A percentile compares a stretch with the other conserved stretches of the same genome.
Conservation (phyloP, 495 filamentous ascomycete species). For the Usnea hakonensis region DNA sequence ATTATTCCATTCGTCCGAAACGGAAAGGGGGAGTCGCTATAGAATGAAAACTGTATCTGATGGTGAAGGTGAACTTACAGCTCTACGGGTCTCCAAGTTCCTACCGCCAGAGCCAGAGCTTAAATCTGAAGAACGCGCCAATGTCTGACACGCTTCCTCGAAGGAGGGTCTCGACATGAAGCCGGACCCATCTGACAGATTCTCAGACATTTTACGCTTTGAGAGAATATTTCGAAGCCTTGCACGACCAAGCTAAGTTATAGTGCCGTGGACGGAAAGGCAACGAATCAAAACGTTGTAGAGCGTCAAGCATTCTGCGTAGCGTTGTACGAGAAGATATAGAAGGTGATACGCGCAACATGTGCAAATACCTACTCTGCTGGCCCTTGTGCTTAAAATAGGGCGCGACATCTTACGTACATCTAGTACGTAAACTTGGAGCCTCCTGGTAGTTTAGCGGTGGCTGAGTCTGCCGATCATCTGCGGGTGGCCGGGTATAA, state of each 20-base stretch:
- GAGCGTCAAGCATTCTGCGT: too few relatives aligned
- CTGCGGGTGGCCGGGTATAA: background rate
- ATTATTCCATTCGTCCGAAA: background rate
- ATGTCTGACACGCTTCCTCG: slow-evolving; percentile 6
- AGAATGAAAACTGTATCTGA: background rate
- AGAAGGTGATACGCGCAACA: too few relatives aligned
- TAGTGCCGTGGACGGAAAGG: too few relatives aligned
- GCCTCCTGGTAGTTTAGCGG: background rate
- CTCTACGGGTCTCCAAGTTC: background rate
- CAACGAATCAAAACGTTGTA: too few relatives aligned
- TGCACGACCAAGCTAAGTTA: background rate
- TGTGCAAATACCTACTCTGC: too few relatives aligned
- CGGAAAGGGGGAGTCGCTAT: too few relatives aligned
- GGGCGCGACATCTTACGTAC: background rate
- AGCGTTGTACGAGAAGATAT: too few relatives aligned
- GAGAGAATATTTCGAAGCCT: background rate
- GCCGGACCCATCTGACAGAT: background rate
- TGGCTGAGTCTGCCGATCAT: background rate
- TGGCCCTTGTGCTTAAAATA: too few relatives aligned
- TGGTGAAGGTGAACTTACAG: background rate
- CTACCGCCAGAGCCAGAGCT: background rate
- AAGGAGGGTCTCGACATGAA: slow-evolving; percentile 5
- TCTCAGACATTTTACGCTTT: background rate
- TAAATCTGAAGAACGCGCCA: background rate
- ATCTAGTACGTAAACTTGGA: too few relatives aligned